Base-by-base conservation (phyloP, 164 flowering plant species). In the Sedum album region DNA sequence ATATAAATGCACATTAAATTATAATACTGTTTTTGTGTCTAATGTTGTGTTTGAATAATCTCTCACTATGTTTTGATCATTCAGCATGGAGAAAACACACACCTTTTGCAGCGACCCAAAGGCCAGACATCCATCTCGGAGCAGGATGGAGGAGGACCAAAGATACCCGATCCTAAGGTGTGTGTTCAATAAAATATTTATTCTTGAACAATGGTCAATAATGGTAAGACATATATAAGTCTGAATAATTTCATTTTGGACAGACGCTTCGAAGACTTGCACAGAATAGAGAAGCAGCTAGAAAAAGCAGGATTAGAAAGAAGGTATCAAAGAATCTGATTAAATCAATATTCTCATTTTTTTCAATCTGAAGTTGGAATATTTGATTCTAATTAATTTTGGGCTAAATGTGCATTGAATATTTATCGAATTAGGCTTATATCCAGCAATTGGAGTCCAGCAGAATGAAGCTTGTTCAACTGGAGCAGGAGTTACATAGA, bases 231-330 rank as follows among this genome's bases (percentile, higher is more conserved):
- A 41, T 41, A 8, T 41, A 7, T 2, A 41, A 41, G 15, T 2
- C 2, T 48, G 23, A 48, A 2, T 17, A 4, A 17, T 18, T 55
- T 13, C n/a, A 26, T 60, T 66, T 0, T 66, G 64, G 23, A 68
- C 84, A 95, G 99, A 89, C 96, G 66, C 67, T 95, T 72, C 88
- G 99, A 82, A 85, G 99, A 74, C 96, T 95, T 60, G 99, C 99
- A 72, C 99, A 95, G 82, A 95, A 95, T 85, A 84, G 99, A 77
- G 99, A 95, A 69, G 99, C 99, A 79, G 99, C 99, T 23, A 81
- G 99, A 82, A 95, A 95, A 82, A 95, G 99, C 86, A 90, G 99
- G 76, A 84, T 95, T 1, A 85, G 99, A 70, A 95, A 95, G 76
- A 95, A 95, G 97, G 99, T 83, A 18, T 1, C 61, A 25, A 9